Percentiles rank a stretch among this genome's conserved stretches.
phyloP scores from a whole-genome alignment of 1,284 basidiomycete species.

The Puccinia sorghi region DNA sequence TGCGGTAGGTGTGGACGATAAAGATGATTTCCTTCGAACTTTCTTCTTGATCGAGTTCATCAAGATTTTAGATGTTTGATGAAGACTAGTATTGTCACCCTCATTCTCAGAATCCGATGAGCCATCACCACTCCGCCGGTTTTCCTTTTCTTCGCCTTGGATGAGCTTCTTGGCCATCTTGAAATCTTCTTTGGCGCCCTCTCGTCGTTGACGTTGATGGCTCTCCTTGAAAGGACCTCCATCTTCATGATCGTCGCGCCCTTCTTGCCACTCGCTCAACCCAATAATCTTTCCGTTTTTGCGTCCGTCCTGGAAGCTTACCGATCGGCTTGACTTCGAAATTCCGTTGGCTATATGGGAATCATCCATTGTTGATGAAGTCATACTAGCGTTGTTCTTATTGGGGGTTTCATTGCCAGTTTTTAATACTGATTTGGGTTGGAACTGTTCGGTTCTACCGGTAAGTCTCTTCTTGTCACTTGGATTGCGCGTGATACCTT shows the following conservation, averaged over 20 bases:
- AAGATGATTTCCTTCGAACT: slow-evolving; percentile 35
- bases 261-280: slow-evolving; percentile 56
- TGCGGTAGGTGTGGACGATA: background rate
- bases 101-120: slow-evolving; percentile 28
- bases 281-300: slow-evolving; percentile 77
- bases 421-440: slow-evolving; percentile 49
- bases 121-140: background rate
- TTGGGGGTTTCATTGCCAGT: slow-evolving; percentile 20
- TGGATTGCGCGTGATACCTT: background rate
- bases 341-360: background rate
- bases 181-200: slow-evolving; percentile 9
- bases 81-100: slow-evolving; percentile 7
- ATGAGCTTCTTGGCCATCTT: slow-evolving; percentile 9
- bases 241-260: background rate
- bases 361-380: slow-evolving; percentile 8
- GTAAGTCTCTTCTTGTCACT: background rate
- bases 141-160: slow-evolving; percentile 16
- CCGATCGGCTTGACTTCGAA: slow-evolving; percentile 69
- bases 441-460: slow-evolving; percentile 12
- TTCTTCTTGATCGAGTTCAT: slow-evolving; percentile 36
- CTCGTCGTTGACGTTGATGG: background rate
- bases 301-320: slow-evolving; percentile 91
- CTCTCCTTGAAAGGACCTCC: background rate
- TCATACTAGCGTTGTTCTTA: background rate
- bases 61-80: slow-evolving; percentile 32